A percentile compares a stretch with the other conserved stretches of the same genome.
Conservation (phyloP, 2,329 filamentous ascomycete genomes). For the Boeremia lycopersici region DNA sequence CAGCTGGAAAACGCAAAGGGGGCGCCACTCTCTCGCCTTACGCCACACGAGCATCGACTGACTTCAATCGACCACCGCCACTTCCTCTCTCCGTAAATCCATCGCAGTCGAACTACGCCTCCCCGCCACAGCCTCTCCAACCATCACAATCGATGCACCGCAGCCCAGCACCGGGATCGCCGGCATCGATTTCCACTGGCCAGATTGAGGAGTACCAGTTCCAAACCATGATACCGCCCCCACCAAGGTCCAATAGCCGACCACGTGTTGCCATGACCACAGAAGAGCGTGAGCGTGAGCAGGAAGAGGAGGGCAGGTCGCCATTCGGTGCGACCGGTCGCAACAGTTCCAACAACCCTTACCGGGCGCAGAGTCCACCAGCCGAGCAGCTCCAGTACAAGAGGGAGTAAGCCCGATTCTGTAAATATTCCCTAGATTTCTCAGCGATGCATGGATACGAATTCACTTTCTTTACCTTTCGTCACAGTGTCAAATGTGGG, state of each 20-base stretch:
- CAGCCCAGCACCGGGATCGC: constrained; percentile 35
- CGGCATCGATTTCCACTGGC: constrained; percentile 40
- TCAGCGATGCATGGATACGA: constrained; percentile 3
- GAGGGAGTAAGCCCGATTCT: neutral
- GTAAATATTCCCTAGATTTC: neutral
- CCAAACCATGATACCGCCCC: constrained; percentile 41
- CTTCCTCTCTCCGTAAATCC: constrained; percentile 37
- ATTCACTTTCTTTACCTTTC: neutral
- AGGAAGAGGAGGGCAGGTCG: constrained; percentile 24
- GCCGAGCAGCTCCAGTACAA: constrained; percentile 11
- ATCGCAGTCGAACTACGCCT: constrained; percentile 19
- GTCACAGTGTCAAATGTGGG: neutral
- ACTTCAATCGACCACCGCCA: constrained; percentile 36
- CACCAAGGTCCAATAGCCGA: constrained; percentile 27
- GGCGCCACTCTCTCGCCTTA: constrained; percentile 34
- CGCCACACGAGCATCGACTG: constrained; percentile 21
- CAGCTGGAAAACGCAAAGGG: constrained; percentile 51
- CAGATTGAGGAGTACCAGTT: constrained; percentile 43
- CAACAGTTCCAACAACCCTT: constrained; percentile 26
- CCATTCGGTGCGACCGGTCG: constrained; percentile 19
- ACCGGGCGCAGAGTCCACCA: constrained; percentile 10
- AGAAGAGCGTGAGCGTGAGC: constrained; percentile 22
- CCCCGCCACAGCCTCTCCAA: constrained; percentile 24
- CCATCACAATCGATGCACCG: constrained; percentile 24
- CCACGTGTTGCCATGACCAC: constrained; percentile 21